phyloP scores from a whole-genome alignment of 139 green algal species.

The Diplosphaera chodatii region DNA sequence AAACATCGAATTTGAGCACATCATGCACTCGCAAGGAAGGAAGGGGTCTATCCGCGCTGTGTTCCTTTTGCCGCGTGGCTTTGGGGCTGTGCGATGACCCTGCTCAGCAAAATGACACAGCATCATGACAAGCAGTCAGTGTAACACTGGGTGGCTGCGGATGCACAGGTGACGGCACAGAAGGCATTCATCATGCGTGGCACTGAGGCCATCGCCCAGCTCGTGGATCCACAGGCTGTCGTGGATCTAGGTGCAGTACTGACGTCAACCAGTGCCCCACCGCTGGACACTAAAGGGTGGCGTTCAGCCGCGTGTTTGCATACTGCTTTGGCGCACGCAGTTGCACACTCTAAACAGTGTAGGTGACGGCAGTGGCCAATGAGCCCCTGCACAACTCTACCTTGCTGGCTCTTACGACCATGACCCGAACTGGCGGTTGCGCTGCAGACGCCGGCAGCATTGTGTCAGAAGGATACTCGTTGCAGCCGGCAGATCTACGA shows the following conservation, averaged over 20 bases:
- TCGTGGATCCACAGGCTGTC: conserved; percentile 2
- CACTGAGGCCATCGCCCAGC: conserved; percentile 1
- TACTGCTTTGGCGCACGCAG: too few relatives aligned
- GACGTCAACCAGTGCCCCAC: too few relatives aligned
- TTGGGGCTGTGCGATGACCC: too few relatives aligned
- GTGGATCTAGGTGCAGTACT: not conserved
- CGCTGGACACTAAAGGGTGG: too few relatives aligned
- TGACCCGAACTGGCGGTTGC: not conserved
- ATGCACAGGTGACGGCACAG: not conserved
- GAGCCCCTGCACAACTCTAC: not conserved
- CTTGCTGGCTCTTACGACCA: too few relatives aligned
- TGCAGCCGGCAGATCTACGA: conserved; percentile 65
- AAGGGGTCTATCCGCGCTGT: too few relatives aligned
- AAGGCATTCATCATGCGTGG: conserved; percentile 14
- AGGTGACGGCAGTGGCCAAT: not conserved
- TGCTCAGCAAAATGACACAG: too few relatives aligned
- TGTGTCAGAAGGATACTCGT: conserved; percentile 35
- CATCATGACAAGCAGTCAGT: too few relatives aligned
- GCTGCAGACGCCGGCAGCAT: conserved; percentile 18
- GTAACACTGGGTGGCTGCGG: not conserved
- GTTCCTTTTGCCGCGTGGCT: too few relatives aligned
- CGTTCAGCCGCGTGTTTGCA: too few relatives aligned
- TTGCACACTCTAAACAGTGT: too few relatives aligned
- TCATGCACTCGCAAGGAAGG: conserved; percentile 25
- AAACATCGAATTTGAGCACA: conserved; percentile 4